Evolutionary conservation across 208 protist species (phyloP), one percentile per base, ranked within the genome.

Genomic region (Leishmania lainsoni): DNA sequence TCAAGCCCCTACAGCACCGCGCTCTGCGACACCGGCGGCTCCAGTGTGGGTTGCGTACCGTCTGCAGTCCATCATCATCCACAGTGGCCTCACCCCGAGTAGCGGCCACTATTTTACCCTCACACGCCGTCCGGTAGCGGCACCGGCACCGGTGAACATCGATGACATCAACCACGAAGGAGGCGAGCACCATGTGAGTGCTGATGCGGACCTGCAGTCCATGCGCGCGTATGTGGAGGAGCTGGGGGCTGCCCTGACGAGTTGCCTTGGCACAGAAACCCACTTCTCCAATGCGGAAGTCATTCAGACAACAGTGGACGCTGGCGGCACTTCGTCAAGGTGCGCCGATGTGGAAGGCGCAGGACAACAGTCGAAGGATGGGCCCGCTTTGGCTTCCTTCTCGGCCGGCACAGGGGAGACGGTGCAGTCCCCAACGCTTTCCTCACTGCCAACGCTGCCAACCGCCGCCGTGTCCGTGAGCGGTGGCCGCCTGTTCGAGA

Each of bases 41-140:
- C 79, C 81, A 17, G 66, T 51, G 35, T 83, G 78, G 52, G 81
- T 93, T n/a, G 81, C 77, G 6, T 96, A 93, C 63, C 81, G 85
- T 26, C 87, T 96, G 26, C 80, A 74, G 45, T 83, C 84, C 1
- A 86, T 96, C 29, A 81, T 96, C 45, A 77, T 96, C 17, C 92
- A 96, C 84, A 96, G 89, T 79, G 92, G 92, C 42, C 68, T 80
- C n/a, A 91, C 86, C 17, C 89, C 87, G 14, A 84, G 76, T 68
- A 92, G 87, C 68, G 92, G 92, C 20, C 90, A 94, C 68, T 96
- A 96, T 80, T 96, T 91, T 70, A 87, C 84, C 10, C 35, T 96
- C 22, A 65, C 49, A 10, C 54, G 80, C 42, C 9, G 51, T 45
- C 29, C 3, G 10, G 39, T 42, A 73, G 73, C 32, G 49, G 51